Base-by-base conservation (phyloP, 495 filamentous ascomycete species). In the Bryoglossum gracile region DNA sequence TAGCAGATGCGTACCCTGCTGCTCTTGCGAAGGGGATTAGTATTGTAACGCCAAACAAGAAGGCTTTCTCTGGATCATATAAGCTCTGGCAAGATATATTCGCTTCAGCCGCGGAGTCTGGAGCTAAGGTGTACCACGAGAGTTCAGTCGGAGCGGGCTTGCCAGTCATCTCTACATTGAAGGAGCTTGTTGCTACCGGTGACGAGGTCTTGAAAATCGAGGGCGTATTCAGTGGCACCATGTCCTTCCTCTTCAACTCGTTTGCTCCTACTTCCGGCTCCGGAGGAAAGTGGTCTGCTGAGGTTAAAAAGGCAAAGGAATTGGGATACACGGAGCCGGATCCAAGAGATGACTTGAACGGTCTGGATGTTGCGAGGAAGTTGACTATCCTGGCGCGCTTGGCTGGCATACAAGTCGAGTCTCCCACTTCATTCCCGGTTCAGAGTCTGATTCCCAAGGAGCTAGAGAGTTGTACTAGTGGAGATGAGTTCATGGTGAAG, bases 311-410 rank as follows among this genome's bases (percentile, higher is more conserved):
- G 66, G 92, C 91, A 25, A 92, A 94, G 70, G 84, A 90, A 42
- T 69, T 91, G n/a, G 92, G 94, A 14, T 98, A 89, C 68, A 98
- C 92, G 10, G 92, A 98, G 70, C 92, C 92, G 1, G 92, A 97
- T 62, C 92, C 92, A 34, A 75, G 92, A 34, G 92, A 97, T 64
- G 92, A 97, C 58, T 73, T 98, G 57, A 96, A 98, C 66, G 92
- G 92, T 9, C 74, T 95, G 61, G 92, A 98, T 62, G 91, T 98
- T 18, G 92, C 92, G 21, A 75, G 92, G n/a, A 98, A 98, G 68
- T 73, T 96, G 54, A 95, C 90, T 21, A 97, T 97, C 51, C 74
- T 96, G 34, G 92, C 90, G 26, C 76, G 92, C 16, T 62, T 95
- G 22, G 81, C 78, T 10, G 92, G 92, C 0, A 65, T 98, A 45